Evolutionary conservation across 495 filamentous ascomycete genomes (phyloP).

Genomic region (Daldinia bambusicola): DNA sequence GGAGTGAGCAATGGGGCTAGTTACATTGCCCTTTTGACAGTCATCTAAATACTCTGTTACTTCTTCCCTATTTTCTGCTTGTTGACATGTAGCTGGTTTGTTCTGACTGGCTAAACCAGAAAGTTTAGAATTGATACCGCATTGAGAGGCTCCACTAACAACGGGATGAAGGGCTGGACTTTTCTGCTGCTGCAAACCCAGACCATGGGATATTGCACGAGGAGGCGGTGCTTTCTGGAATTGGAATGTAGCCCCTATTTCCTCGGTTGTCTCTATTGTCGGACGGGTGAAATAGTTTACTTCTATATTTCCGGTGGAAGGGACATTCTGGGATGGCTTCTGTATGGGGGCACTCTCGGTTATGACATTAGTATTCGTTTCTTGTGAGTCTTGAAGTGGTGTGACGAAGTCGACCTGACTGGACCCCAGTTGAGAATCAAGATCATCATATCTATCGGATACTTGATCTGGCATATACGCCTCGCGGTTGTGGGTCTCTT

Average conservation of each 20-base stretch:
- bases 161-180: neutral
- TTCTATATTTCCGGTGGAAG: neutral
- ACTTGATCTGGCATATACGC: neutral
- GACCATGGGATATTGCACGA: neutral
- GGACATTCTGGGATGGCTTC: neutral
- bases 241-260: slow-evolving; percentile 33
- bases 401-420: slow-evolving; percentile 16
- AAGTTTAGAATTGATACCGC: neutral
- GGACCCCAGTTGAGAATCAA: neutral
- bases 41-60: neutral
- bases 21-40: neutral
- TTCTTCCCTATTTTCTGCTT: neutral
- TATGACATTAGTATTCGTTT: neutral
- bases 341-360: neutral
- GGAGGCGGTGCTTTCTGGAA: slow-evolving; percentile 24
- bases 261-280: slow-evolving; percentile 32
- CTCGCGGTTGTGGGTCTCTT: neutral
- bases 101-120: neutral
- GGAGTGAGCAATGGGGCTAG: neutral
- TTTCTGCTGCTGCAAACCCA: slow-evolving; percentile 6
- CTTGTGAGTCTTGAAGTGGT: slow-evolving; percentile 22
- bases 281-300: slow-evolving; percentile 26
- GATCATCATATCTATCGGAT: neutral
- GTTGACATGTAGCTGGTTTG: neutral
- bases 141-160: neutral